Evolutionary conservation across 176 grass and related monocot species (phyloP), one percentile per base, ranked within the genome.

Genomic region (Cenchrus fungigraminus): DNA sequence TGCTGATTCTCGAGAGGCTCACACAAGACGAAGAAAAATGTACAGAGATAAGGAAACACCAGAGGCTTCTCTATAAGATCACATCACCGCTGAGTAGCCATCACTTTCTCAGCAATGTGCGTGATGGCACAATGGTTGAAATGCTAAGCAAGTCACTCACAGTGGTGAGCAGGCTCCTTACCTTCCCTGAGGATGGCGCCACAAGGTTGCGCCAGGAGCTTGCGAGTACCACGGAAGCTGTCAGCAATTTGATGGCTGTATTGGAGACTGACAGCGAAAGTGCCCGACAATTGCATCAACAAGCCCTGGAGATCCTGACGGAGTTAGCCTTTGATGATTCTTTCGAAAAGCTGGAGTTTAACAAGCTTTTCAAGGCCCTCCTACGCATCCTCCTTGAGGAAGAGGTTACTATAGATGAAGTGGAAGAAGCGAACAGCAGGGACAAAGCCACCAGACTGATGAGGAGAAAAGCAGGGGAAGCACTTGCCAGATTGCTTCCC

Each of bases 1-100:
- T 82, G 79, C 1, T 58, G 50, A 82, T 82, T 82, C 12, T 71
- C 6, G 66, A 82, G 51, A 42, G 31, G 65, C 66, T 82, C 50
- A 58, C 79, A 3, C 19, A 31, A 16, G 37, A 82, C 4, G 7
- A 71, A 46, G 66, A 1, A n/a, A 71, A 82, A 2, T 82, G 79
- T 46, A 58, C 5, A 17, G 66, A 57, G n/a, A 82, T 59, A 46
- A 57, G 19, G 34, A 67, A 28, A 1, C 37, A 82, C 51, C 66
- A 28, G 12, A 16, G n/a, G 31, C 66, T 82, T 8, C 34, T 70
- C 79, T 59, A 8, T 7, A 82, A 47, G 53, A 71, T 82, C 67
- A 82, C 67, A 12, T 17, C 53, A 29, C 66, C 79, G 45, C 16
- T 70, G 4, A 57, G 17, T 4, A 28, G 16, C 65, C 50, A 15